Base-by-base conservation (phyloP, 352 stramenopile genomes). In the Phytophthora ohioensis region DNA sequence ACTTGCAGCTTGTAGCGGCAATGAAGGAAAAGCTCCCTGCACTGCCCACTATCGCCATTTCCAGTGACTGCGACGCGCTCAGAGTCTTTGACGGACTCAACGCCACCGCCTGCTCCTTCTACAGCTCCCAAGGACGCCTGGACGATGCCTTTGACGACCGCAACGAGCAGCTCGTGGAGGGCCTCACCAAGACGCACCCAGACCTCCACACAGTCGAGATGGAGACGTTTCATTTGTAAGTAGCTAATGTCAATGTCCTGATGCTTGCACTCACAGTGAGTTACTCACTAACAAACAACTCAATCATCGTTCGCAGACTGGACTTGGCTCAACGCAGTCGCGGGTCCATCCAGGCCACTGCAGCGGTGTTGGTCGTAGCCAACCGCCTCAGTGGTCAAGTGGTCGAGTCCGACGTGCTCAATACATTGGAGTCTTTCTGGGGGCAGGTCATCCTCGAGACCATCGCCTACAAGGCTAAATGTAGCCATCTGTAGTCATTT, bases 221-320 rank as follows among this genome's bases (percentile, higher is more conserved):
- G 86, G 86, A 92, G 66, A 84, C 79, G 1, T 93, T 91, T 65
- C 81, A 91, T 49, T 67, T 93, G 79, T 84, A 59, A 54, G 79
- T 42, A 17, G 12, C 38, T 38, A 15, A 6, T 46, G 15, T 27
- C 10, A 46, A 27, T 27, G 21, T 27, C 21, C 30, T 52, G 5
- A 4, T 32, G 9, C 5, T 11, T 6, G 8, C 36, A 49, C 13
- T 51, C n/a, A 17, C 2, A 3, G 17, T 47, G 13, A 13, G 21
- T 27, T 1, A 39, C 12, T 30, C 38, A 11, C 12, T 52, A 41
- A 53, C 36, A 27, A 27, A 27, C 21, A 27, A 27, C 21, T 27
- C 21, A 1, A 27, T 12, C 4, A 21, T 21, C 17, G 7, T 43
- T 15, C 46, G 39, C 38, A 87, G 79, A 42, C 49, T 87, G 47